phyloP scores from a whole-genome alignment of 2,329 filamentous ascomycete species.

The Metarhizium guizhouense region DNA sequence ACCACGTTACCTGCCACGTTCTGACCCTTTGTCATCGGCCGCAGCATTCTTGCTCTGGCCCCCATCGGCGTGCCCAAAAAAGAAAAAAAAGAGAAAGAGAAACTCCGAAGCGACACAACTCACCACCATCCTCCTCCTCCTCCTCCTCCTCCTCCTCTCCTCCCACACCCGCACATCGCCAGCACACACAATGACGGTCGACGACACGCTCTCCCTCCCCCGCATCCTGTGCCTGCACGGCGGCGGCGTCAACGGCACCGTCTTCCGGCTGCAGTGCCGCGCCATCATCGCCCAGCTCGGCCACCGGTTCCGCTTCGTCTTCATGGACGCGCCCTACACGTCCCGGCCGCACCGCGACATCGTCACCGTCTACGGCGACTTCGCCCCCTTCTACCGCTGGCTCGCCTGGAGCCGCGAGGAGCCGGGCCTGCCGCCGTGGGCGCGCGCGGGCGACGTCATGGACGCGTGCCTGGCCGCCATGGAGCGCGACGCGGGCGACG shows the following conservation, averaged over 20 bases:
- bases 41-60: no score
- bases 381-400: slow-evolving; percentile 55
- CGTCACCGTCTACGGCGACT: slow-evolving; percentile 53
- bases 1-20: background rate
- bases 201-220: slow-evolving; percentile 31
- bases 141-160: background rate
- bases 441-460: slow-evolving; percentile 31
- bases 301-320: slow-evolving; percentile 59
- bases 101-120: no score
- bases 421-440: slow-evolving; percentile 42
- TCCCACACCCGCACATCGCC: background rate
- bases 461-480: slow-evolving; percentile 35
- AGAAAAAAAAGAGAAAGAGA: no score
- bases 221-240: slow-evolving; percentile 76
- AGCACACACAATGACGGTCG: background rate
- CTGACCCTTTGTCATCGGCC: no score
- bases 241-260: slow-evolving; percentile 61
- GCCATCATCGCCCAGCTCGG: slow-evolving; percentile 36
- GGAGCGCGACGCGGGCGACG: slow-evolving; percentile 43
- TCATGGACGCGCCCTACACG: slow-evolving; percentile 59
- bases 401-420: slow-evolving; percentile 45
- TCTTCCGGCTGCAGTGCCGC: slow-evolving; percentile 63
- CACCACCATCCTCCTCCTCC: no score
- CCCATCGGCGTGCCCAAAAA: no score
- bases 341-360: slow-evolving; percentile 55